Conservation (phyloP, 345 rosid species). For the Eucalyptus brandiana region DNA sequence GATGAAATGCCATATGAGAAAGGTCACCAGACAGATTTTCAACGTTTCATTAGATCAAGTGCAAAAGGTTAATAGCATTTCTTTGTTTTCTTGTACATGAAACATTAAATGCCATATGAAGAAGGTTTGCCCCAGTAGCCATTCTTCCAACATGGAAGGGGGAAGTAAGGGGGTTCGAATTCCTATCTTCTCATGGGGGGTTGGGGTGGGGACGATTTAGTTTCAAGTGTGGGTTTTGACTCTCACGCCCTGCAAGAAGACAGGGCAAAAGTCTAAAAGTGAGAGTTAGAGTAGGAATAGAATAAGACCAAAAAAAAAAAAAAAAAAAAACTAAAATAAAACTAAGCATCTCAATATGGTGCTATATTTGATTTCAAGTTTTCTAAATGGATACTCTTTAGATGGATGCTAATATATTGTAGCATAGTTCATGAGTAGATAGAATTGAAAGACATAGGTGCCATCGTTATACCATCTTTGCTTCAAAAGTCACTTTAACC, state of each 20-base stretch:
- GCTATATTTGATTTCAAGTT: not conserved
- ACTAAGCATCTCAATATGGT: not conserved
- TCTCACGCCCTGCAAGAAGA: rapidly evolving
- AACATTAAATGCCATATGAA: not conserved
- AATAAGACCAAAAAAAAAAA: too few species aligned
- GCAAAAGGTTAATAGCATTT: slow-evolving; percentile 12
- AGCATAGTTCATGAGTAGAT: not conserved
- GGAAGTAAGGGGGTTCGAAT: too few species aligned
- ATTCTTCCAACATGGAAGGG: too few species aligned
- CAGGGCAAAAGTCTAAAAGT: too few species aligned
- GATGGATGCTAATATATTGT: not conserved
- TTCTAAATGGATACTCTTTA: not conserved
- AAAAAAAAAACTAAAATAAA: not conserved
- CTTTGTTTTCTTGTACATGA: not conserved
- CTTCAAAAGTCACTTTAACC: not conserved
- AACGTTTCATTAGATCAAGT: slow-evolving; percentile 18
- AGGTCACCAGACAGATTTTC: slow-evolving; percentile 36
- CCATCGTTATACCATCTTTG: not conserved
- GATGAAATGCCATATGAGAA: slow-evolving; percentile 36
- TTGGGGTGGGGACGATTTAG: too few species aligned
- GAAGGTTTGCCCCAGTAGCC: too few species aligned
- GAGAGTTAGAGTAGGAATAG: too few species aligned
- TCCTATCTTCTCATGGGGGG: too few species aligned
- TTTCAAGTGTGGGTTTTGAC: too few species aligned
- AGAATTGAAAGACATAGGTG: not conserved